phyloP scores from a whole-genome alignment of 2,329 filamentous ascomycete genomes.

The Aspergillaceae sp. region DNA sequence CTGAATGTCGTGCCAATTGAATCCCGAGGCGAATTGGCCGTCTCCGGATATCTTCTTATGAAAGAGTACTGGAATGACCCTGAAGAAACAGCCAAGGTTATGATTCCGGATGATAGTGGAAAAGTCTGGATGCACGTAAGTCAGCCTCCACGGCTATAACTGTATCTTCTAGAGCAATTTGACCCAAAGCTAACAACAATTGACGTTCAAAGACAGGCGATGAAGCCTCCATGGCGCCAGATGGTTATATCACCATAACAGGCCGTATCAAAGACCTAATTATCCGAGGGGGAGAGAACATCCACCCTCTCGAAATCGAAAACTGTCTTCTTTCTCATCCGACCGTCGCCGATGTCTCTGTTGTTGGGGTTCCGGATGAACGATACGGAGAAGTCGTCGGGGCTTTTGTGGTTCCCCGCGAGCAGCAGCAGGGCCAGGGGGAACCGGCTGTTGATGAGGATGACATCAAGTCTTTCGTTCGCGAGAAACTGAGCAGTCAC shows the following conservation, averaged over 20 bases:
- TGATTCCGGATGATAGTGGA: conserved; percentile 48
- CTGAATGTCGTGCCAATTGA: conserved; percentile 54
- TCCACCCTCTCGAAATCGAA: conserved; percentile 87
- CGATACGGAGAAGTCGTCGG: conserved; percentile 79
- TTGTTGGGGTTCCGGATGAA: conserved; percentile 75
- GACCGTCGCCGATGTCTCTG: conserved; percentile 64
- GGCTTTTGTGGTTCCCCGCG: conserved; percentile 62
- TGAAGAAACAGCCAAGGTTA: conserved; percentile 58
- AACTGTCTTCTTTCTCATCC: conserved; percentile 71
- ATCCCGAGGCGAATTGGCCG: conserved; percentile 69
- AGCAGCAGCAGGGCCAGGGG: conserved; percentile 1
- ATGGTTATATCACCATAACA: conserved; percentile 82
- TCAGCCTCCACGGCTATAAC: conserved; percentile 1
- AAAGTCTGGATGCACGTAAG: conserved; percentile 68
- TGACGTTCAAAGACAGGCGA: conserved; percentile 60
- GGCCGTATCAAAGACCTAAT: conserved; percentile 92
- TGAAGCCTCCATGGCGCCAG: conserved; percentile 72
- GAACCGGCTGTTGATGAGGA: conserved; percentile 29
- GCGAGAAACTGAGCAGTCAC: conserved; percentile 61
- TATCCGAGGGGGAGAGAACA: conserved; percentile 91
- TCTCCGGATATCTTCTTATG: conserved; percentile 82
- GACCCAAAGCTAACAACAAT: background rate
- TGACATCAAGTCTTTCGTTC: conserved; percentile 64
- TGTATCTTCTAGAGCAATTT: background rate
- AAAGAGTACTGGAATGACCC: conserved; percentile 79